phyloP scores from a whole-genome alignment of 768 basidiomycete genomes.

The Mycena amicta region DNA sequence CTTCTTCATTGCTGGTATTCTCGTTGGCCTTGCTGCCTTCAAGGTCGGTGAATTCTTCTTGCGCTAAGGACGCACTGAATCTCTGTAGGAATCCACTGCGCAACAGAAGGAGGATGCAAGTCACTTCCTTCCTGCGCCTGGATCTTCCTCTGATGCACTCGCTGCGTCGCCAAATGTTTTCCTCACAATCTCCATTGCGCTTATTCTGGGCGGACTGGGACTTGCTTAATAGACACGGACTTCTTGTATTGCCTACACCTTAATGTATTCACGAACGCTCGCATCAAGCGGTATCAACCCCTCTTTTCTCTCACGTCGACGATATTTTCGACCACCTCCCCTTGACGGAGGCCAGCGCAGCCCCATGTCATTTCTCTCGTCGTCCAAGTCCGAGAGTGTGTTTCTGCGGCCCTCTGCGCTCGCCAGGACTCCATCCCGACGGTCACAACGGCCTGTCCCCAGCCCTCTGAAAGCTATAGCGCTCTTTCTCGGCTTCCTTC shows the following conservation, averaged over 20 bases:
- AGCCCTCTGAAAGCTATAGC: conserved; percentile 4
- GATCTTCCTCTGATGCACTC: conserved; percentile 41
- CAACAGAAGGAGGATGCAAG: conserved; percentile 47
- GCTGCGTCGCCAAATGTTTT: conserved; percentile 29
- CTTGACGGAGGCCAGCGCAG: conserved; percentile 8
- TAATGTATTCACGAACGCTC: neutral
- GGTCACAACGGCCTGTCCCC: conserved; percentile 12
- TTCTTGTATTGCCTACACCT: neutral
- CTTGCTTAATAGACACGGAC: conserved; percentile 3
- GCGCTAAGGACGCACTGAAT: neutral
- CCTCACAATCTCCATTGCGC: conserved; percentile 20
- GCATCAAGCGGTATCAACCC: neutral
- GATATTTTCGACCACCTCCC: neutral
- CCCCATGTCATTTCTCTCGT: neutral
- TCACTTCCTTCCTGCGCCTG: conserved; percentile 65
- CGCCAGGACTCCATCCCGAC: conserved; percentile 7
- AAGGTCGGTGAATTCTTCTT: conserved; percentile 54
- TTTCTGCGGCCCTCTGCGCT: neutral
- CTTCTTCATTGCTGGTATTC: conserved; percentile 75
- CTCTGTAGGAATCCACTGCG: conserved; percentile 56
- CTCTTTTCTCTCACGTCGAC: neutral
- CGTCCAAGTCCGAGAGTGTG: conserved; percentile 18
- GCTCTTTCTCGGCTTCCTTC: conserved; percentile 32
- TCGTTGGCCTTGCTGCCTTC: conserved; percentile 80
- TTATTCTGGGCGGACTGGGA: conserved; percentile 20